Base-by-base conservation (phyloP, 2,329 filamentous ascomycete species). In the Ophiostoma ips region DNA sequence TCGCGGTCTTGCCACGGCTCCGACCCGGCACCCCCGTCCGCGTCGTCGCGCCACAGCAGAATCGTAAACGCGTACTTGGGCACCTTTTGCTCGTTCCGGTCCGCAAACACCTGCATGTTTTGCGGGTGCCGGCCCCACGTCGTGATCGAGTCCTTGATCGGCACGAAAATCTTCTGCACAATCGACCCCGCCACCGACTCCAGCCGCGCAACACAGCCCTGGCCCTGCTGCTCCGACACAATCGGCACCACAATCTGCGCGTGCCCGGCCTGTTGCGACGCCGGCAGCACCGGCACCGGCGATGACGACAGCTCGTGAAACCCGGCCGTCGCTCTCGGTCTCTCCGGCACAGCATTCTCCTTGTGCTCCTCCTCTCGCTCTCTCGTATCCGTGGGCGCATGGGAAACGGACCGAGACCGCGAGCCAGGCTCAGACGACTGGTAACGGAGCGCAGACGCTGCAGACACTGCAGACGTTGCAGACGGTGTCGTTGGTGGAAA, bases 1-100 rank as follows among this genome's bases (percentile, higher is more conserved):
- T 69, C 69, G 48, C 71, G 60, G 19, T 76, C 72, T 45, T 70
- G 72, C 46, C 69, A 69, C 8, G 75, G 71, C 51, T 86, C 82
- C 52, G 82, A 81, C 11, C 76, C 77, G 1, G 80, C 74, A 50
- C 77, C 80, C 11, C 41, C 34, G 13, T 85, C 81, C 52, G 81
- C 80, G 15, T 76, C 77, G 1, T 80, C 75, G 50, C 77, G 81
- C 73, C 83, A 87, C 30, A 92, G 77, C 33, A 87, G 71, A 35
- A 95, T 69, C 58, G 85, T 83, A 57, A 95, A 79, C 1, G 86
- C 87, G 55, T 82, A 81, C 61, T 90, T 90, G 1, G 89, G 87
- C 34, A 96, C 78, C 15, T 81, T 81, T 2, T 71, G 73, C 56
- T 95, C 87, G 21, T 68, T 66, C 30, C 64, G 67, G 45, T 81